A percentile compares a stretch with the other conserved stretches of the same genome.
Evolutionary conservation across 2,329 filamentous ascomycete genomes (phyloP).

Genomic region (Gliomastix tumulicola): DNA sequence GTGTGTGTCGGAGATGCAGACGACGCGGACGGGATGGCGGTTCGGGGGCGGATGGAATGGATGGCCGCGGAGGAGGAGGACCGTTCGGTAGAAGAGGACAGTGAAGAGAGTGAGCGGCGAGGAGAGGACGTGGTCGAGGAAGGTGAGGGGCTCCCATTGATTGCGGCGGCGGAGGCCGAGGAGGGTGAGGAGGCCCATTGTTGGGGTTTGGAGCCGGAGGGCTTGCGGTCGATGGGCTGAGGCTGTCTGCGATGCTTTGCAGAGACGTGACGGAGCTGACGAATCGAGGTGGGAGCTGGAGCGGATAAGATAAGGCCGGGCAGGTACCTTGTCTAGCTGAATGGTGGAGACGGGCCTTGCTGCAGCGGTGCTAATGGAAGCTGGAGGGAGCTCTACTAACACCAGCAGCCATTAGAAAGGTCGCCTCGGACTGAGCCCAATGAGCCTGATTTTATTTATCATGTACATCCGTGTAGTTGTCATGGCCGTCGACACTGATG

Average conservation of each 20-base stretch:
- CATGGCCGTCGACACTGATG: no score
- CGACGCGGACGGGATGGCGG: constrained; percentile 59
- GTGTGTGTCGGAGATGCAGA: constrained; percentile 91
- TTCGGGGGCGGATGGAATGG: constrained; percentile 52
- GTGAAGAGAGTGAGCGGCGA: constrained; percentile 63
- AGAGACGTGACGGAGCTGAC: not conserved
- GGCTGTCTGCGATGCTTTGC: not conserved
- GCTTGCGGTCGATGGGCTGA: no score
- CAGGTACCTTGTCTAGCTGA: no score
- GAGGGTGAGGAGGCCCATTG: constrained; percentile 36
- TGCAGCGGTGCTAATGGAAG: no score
- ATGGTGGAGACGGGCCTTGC: no score
- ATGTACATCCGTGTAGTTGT: no score
- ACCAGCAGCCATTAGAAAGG: no score
- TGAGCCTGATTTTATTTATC: no score
- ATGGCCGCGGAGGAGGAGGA: constrained; percentile 61
- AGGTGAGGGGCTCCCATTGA: constrained; percentile 40
- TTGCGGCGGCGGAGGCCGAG: constrained; percentile 40
- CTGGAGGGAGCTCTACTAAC: no score
- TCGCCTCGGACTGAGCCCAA: no score
- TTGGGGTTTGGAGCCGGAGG: not conserved
- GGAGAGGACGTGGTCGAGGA: constrained; percentile 56
- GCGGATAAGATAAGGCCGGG: not conserved
- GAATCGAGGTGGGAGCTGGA: no score
- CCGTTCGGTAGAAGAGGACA: constrained; percentile 53